Evolutionary conservation across 2,329 filamentous ascomycete genomes (phyloP), one percentile per base, ranked within the genome.

Genomic region (Pseudohalonectria lignicola): DNA sequence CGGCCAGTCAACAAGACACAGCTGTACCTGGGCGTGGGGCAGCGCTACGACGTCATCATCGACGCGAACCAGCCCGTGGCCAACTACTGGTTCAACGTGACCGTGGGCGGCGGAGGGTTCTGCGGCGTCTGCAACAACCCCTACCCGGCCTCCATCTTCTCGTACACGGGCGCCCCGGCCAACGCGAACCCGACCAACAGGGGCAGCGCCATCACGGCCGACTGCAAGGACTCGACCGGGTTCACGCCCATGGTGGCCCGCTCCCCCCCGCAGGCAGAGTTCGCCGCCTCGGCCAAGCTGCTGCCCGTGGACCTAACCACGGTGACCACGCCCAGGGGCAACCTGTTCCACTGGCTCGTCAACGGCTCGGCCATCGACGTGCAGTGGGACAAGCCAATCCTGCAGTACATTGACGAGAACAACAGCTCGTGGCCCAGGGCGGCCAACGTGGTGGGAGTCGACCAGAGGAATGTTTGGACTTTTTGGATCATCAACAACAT

Each of bases 21-120:
- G n/a, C 55, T 78, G 15, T 69, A 62, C 33, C 52, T 78, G 4
- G 69, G 59, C 28, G 60, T 76, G 39, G 63, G 53, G 33, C 62
- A 53, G 51, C 55, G 71, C 18, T 59, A 57, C 41, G 66, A 71
- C 44, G 56, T 71, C 20, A 58, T 71, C 32, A 59, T 71, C 34
- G 56, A 63, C 20, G 66, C 59, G n/a, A 51, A 32, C 16, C 28
- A 36, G 33, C 12, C 32, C 2, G 41, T 41, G 13, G 42, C 39
- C 20, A 45, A 48, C 42, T 41, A 39, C 33, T 41, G 40, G 40
- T 39, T 49, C 39, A 53, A 51, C 43, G 46, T 33, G 19, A 47
- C 47, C 1, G 20, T 49, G 39, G 44, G 48, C 3, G 33, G 28
- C 11, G 37, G 18, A 4, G 26, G 34, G 10, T 25, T 31, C 12